Conservation (phyloP, 2,329 filamentous ascomycete species). For the Lachnellula willkommii region DNA sequence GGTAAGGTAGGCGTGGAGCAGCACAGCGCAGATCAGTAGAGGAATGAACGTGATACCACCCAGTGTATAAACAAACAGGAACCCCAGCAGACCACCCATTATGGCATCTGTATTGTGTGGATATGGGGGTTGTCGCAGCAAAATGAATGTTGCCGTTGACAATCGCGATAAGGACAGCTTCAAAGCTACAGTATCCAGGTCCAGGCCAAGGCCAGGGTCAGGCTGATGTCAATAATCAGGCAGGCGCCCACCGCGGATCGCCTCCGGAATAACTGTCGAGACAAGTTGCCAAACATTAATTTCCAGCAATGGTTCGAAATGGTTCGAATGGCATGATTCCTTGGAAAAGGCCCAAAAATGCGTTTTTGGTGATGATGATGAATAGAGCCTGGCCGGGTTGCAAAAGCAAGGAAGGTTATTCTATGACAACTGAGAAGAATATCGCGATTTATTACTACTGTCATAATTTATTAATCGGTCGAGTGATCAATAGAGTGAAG, state of each 20-base stretch:
- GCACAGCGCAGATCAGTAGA: slow-evolving; percentile 54
- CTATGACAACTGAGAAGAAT: neutral
- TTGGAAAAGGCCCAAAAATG: neutral
- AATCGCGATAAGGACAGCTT: neutral
- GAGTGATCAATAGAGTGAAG: neutral
- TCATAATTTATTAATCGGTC: neutral
- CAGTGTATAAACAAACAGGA: slow-evolving; percentile 73
- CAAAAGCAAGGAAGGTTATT: neutral
- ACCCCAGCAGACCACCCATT: slow-evolving; percentile 34
- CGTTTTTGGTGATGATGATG: neutral
- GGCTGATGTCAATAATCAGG: neutral
- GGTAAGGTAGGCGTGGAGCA: slow-evolving; percentile 64
- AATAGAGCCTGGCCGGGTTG: no score
- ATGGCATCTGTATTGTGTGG: slow-evolving; percentile 11
- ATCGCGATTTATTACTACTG: neutral
- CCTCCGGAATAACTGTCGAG: slow-evolving; percentile 1
- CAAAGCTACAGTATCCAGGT: neutral
- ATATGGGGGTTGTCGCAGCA: neutral
- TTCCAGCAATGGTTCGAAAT: neutral
- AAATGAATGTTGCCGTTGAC: neutral
- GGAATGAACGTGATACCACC: slow-evolving; percentile 87
- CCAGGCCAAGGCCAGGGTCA: neutral
- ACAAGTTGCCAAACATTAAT: neutral
- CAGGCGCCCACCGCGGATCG: neutral
- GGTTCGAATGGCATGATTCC: neutral